phyloP scores from a whole-genome alignment of 495 filamentous ascomycete species.

The Chaetomidium leptoderma region DNA sequence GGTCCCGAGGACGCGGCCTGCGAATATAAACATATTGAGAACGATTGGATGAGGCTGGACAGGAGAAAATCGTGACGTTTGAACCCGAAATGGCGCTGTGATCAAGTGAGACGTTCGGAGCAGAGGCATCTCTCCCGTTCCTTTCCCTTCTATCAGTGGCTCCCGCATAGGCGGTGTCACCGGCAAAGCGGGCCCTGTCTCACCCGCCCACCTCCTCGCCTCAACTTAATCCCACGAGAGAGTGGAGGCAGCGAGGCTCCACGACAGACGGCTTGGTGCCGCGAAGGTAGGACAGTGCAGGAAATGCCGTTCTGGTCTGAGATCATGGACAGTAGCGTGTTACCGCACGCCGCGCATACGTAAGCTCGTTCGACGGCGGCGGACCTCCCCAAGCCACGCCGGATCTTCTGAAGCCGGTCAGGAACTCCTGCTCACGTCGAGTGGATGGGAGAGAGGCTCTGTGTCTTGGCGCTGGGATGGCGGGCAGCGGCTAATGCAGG shows the following conservation, averaged over 20 bases:
- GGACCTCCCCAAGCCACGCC: slow-evolving; percentile 6
- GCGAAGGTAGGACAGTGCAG: not conserved
- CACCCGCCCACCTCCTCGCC: not conserved
- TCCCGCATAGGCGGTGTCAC: not conserved
- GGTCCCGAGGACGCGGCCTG: not conserved
- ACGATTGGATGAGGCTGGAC: not conserved
- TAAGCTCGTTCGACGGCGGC: not conserved
- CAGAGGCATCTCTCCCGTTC: not conserved
- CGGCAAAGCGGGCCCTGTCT: not conserved
- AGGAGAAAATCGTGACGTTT: not conserved
- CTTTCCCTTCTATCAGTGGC: not conserved
- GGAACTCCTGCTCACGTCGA: not conserved
- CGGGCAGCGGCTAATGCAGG: not conserved
- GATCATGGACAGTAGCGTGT: not conserved
- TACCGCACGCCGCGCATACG: not conserved
- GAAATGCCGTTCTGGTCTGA: not conserved
- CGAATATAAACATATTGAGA: not conserved
- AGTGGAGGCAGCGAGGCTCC: not conserved
- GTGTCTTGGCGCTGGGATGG: not conserved
- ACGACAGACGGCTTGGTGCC: slow-evolving; percentile 1
- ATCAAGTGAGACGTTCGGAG: slow-evolving; percentile 4
- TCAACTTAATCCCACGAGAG: not conserved
- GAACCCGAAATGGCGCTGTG: not conserved
- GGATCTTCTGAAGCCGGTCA: not conserved
- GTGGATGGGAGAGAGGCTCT: not conserved